Conservation (phyloP, 2,329 filamentous ascomycete species). For the Botrytis squamosa region DNA sequence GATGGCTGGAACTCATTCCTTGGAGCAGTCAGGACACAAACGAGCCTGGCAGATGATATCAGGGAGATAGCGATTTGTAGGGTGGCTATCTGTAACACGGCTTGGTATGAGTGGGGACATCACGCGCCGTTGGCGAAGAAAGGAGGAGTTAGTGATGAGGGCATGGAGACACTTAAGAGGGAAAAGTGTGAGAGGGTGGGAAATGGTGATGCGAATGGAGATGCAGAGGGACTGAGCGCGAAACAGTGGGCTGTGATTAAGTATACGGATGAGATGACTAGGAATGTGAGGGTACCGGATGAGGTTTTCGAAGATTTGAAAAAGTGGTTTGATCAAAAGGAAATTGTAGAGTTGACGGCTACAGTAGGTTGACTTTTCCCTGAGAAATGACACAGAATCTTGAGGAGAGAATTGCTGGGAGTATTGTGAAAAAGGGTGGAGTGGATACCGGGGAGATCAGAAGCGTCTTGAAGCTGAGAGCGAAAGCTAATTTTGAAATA, state of each 20-base stretch:
- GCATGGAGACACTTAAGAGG: slow-evolving; percentile 31
- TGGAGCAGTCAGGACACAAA: slow-evolving; percentile 58
- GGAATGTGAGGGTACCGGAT: slow-evolving; percentile 67
- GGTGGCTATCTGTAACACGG: slow-evolving; percentile 75
- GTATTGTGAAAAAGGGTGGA: background rate
- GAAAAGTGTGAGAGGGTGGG: slow-evolving; percentile 17
- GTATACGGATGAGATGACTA: slow-evolving; percentile 83
- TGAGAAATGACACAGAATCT: background rate
- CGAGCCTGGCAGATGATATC: slow-evolving; percentile 51
- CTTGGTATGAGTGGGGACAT: slow-evolving; percentile 83
- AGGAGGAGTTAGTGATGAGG: slow-evolving; percentile 36
- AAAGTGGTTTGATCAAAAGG: slow-evolving; percentile 61
- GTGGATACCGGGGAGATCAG: background rate
- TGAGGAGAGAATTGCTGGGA: background rate
- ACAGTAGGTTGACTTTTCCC: slow-evolving; percentile 45
- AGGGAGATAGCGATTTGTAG: slow-evolving; percentile 79
- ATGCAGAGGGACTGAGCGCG: slow-evolving; percentile 47
- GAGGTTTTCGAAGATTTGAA: slow-evolving; percentile 64
- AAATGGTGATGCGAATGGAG: slow-evolving; percentile 38
- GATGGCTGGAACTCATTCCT: slow-evolving; percentile 74
- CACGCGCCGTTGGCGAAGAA: slow-evolving; percentile 61
- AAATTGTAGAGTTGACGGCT: slow-evolving; percentile 78
- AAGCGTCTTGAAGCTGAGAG: background rate
- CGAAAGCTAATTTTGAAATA: slow-evolving; percentile 3
- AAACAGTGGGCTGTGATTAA: slow-evolving; percentile 67